Evolutionary conservation across 2,329 filamentous ascomycete species (phyloP).

Genomic region (Cercospora sojina): DNA sequence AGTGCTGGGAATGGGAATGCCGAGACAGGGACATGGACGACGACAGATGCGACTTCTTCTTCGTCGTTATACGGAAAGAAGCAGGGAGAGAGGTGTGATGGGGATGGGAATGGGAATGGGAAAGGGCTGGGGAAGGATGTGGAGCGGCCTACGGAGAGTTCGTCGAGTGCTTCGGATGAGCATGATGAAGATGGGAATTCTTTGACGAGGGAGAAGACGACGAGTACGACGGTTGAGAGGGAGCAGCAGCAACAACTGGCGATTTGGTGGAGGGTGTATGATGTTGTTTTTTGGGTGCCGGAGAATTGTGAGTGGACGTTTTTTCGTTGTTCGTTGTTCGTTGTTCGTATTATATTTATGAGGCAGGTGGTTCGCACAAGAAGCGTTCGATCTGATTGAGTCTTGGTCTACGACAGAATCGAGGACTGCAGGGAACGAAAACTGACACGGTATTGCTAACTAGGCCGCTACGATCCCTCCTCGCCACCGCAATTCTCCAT

Average conservation of each 20-base stretch:
- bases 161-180: not conserved
- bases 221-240: not conserved
- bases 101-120: not conserved
- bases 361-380: no score
- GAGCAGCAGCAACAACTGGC: not conserved
- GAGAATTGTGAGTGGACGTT: not conserved
- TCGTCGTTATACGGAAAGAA: no score
- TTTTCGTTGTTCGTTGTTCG: not conserved
- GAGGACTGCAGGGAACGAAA: not conserved
- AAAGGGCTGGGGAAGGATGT: not conserved
- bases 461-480: constrained; percentile 60
- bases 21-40: no score
- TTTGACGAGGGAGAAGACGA: not conserved
- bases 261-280: not conserved
- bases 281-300: constrained; percentile 3
- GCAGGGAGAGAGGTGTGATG: not conserved
- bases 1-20: not conserved
- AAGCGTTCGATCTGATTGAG: not conserved
- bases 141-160: not conserved
- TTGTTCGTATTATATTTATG: no score
- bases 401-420: not conserved
- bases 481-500: constrained; percentile 68
- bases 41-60: no score
- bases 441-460: not conserved
- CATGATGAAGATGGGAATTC: not conserved